These are phyloP conservation scores for Moricandia arvensis DNA, from an alignment of 345 rosid genomes.

Conservation along the genomic window DNA sequence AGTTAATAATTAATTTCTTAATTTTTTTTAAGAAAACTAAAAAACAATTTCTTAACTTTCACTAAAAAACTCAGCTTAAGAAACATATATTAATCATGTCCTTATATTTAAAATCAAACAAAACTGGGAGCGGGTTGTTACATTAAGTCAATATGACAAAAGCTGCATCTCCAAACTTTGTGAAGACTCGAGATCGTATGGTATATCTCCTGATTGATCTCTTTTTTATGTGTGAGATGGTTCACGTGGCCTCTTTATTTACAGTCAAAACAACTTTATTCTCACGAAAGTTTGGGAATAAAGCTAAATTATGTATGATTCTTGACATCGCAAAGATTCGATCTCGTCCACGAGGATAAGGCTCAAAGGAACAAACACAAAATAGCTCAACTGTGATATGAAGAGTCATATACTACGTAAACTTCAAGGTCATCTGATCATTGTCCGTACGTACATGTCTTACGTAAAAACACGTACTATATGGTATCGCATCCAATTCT, in stretches of 20 bases:
- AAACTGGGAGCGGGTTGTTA: not conserved
- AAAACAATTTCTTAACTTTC: too few species aligned
- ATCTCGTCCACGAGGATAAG: slow-evolving; percentile 27
- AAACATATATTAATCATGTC: too few species aligned
- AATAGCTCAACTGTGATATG: slow-evolving; percentile 17
- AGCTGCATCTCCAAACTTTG: slow-evolving; percentile 5
- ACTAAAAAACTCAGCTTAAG: too few species aligned
- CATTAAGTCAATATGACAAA: slow-evolving; percentile 4
- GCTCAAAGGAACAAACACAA: slow-evolving; percentile 1
- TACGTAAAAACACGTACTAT: not conserved
- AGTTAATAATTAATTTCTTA: too few species aligned
- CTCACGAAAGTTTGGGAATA: slow-evolving; percentile 19
- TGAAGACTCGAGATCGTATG: slow-evolving; percentile 28
- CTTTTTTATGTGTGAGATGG: not conserved
- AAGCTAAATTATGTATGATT: slow-evolving; percentile 14
- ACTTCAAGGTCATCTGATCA: not conserved
- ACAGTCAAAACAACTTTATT: not conserved
- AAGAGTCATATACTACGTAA: slow-evolving; percentile 8
- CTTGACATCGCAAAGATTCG: slow-evolving; percentile 21
- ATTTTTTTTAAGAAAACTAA: too few species aligned
- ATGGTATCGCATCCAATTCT: slow-evolving; percentile 3
- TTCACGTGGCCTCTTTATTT: not conserved
- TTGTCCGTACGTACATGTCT: slow-evolving; percentile 6
- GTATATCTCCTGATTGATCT: slow-evolving; percentile 16
- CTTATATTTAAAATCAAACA: not conserved